Evolutionary conservation across 2,329 filamentous ascomycete genomes (phyloP).

Genomic region (Erysiphe neolycopersici): DNA sequence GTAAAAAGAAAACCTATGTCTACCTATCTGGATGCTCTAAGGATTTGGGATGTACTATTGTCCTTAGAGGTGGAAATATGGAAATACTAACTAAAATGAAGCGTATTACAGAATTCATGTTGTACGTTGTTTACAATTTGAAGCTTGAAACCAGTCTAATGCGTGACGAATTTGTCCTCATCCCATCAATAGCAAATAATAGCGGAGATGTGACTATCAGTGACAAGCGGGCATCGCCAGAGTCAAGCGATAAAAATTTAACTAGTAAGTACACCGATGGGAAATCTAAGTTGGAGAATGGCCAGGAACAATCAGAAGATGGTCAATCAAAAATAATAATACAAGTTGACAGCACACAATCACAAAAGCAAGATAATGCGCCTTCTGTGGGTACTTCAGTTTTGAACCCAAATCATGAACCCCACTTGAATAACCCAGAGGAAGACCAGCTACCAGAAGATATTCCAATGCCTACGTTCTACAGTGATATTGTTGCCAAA

Average conservation of each 20-base stretch:
- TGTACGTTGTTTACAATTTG: constrained; percentile 93
- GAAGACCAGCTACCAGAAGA: constrained; percentile 44
- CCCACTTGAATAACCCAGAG: constrained; percentile 10
- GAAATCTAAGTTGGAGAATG: neutral
- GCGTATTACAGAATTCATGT: constrained; percentile 91
- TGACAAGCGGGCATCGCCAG: constrained; percentile 6
- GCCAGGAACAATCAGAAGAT: neutral
- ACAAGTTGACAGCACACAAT: neutral
- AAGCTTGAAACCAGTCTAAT: constrained; percentile 88
- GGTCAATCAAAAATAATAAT: neutral
- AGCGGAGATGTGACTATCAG: constrained; percentile 15
- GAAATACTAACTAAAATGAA: constrained; percentile 55
- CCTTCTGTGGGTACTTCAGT: neutral
- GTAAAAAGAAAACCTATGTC: constrained; percentile 79
- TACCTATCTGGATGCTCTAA: constrained; percentile 78
- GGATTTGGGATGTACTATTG: constrained; percentile 83
- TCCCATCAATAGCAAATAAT: constrained; percentile 35
- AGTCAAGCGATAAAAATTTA: neutral
- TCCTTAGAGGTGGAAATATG: constrained; percentile 55
- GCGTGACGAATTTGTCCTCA: constrained; percentile 71
- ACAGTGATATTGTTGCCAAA: constrained; percentile 82
- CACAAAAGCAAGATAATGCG: neutral
- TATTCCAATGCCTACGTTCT: constrained; percentile 68
- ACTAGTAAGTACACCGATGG: neutral
- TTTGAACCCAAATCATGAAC: neutral